phyloP scores from a whole-genome alignment of 805 yeast species.

The Pichia cabralensis region DNA sequence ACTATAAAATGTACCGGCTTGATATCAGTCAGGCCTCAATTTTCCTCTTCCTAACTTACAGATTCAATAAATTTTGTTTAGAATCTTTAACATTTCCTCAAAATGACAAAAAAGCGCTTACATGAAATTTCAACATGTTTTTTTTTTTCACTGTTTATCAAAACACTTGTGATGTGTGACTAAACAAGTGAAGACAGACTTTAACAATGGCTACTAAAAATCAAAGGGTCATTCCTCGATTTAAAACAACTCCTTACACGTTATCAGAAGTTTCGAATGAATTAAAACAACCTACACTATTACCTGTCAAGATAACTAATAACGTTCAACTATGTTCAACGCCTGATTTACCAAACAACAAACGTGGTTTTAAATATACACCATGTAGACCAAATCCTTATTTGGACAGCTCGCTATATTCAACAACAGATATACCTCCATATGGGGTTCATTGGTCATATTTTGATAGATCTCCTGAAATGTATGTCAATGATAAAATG shows the following conservation, averaged over 20 bases:
- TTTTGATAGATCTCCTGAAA: constrained; percentile 62
- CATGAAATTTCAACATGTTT: not conserved
- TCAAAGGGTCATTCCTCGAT: constrained; percentile 20
- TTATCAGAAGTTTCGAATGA: constrained; percentile 19
- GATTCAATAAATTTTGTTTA: too few relatives aligned
- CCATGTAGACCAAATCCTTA: constrained; percentile 66
- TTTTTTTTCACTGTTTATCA: too few relatives aligned
- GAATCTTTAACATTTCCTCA: not conserved
- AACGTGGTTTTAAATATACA: constrained; percentile 70
- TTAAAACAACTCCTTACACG: constrained; percentile 28
- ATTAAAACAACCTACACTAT: constrained; percentile 14
- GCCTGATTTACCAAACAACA: constrained; percentile 77
- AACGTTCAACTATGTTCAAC: constrained; percentile 28
- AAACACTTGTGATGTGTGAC: too few relatives aligned
- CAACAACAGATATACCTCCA: constrained; percentile 69
- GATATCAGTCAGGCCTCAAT: too few relatives aligned
- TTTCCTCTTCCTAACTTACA: too few relatives aligned
- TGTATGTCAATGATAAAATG: constrained; percentile 31
- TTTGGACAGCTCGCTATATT: constrained; percentile 48
- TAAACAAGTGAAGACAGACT: too few relatives aligned
- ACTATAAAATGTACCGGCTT: too few relatives aligned
- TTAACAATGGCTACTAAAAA: constrained; percentile 5
- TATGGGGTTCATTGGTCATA: constrained; percentile 44
- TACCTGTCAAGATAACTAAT: constrained; percentile 8
- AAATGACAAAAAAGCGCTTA: not conserved